Base-by-base conservation (phyloP, 2,329 filamentous ascomycete species). In the Phaeosphaeriaceae sp. region DNA sequence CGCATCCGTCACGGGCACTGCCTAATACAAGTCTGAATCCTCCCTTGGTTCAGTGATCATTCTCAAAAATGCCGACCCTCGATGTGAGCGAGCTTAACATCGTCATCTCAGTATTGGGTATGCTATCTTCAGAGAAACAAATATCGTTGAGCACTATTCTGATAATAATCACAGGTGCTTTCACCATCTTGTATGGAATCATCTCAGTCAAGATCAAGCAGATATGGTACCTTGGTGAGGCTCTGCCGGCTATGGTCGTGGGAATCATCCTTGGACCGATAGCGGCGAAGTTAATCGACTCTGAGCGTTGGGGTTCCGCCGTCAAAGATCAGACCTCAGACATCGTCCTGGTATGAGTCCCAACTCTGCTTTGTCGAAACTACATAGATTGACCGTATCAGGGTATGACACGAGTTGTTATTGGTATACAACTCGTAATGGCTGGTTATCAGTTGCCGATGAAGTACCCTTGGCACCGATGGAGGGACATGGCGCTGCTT, bases 351-450 rank as follows among this genome's bases (percentile, higher is more conserved):
- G 80, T 81, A 72, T 40, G 70, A 10, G 3, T 20, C 21, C 3
- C 25, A 27, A 27, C 25, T 27, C 25, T 27, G 25, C 25, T 27
- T 5, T 27, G 9, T 27, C 25, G 9, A 27, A 9, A 5, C 5
- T 27, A 9, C 25, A 27, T 5, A 27, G 19, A 11, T 9, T 33
- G 19, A 19, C 27, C 24, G 6, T 20, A 5, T 15, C 47, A 81
- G 71, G 83, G 82, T 13, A 66, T 88, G 7, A 82, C 81, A 60
- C 81, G 86, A n/a, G 78, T 89, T 25, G 85, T 88, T 57, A 88
- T 89, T 55, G 85, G 86, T 3, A 80, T 88, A 1, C 86, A 89
- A 63, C 79, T 88, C n/a, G 80, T 88, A 36, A 88, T 88, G 57
- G 86, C 85, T 1, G 87, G 86, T 24, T 88, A 85, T 63, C 85